A percentile compares a stretch with the other conserved stretches of the same genome.
Conservation (phyloP, 352 stramenopile species). For the Pythium aristosporum region DNA sequence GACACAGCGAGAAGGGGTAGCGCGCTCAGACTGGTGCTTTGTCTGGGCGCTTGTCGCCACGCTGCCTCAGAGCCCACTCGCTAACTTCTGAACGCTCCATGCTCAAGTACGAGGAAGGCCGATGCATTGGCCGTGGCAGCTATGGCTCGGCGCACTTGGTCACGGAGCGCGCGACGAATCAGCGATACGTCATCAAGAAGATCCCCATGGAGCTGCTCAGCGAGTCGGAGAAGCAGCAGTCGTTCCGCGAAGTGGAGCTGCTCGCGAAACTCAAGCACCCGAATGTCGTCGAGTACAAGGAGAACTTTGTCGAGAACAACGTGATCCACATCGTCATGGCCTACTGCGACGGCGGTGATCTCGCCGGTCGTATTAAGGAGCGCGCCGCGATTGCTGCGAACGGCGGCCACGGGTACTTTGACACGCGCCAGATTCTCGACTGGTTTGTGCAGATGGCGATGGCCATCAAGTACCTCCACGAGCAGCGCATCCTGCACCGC, state of each 20-base stretch:
- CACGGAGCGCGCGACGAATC: constrained; percentile 33
- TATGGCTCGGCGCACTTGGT: constrained; percentile 78
- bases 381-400: constrained; percentile 40
- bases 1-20: neutral
- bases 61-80: neutral
- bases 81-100: constrained; percentile 30
- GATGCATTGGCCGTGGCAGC: constrained; percentile 74
- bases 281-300: constrained; percentile 95
- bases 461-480: constrained; percentile 93
- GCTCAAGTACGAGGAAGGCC: constrained; percentile 75
- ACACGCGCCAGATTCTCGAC: constrained; percentile 64
- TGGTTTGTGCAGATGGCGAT: constrained; percentile 95
- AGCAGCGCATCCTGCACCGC: constrained; percentile 88
- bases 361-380: constrained; percentile 61
- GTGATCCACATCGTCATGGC: constrained; percentile 95
- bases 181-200: constrained; percentile 82
- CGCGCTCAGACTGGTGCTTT: neutral
- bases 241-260: constrained; percentile 87
- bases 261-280: constrained; percentile 90
- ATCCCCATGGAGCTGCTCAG: constrained; percentile 84
- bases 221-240: constrained; percentile 73
- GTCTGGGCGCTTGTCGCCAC: neutral
- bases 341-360: constrained; percentile 93
- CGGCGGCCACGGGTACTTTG: constrained; percentile 45
- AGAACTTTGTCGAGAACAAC: constrained; percentile 81